Conservation (phyloP, 2,329 filamentous ascomycete species). For the Penicillium sp. region DNA sequence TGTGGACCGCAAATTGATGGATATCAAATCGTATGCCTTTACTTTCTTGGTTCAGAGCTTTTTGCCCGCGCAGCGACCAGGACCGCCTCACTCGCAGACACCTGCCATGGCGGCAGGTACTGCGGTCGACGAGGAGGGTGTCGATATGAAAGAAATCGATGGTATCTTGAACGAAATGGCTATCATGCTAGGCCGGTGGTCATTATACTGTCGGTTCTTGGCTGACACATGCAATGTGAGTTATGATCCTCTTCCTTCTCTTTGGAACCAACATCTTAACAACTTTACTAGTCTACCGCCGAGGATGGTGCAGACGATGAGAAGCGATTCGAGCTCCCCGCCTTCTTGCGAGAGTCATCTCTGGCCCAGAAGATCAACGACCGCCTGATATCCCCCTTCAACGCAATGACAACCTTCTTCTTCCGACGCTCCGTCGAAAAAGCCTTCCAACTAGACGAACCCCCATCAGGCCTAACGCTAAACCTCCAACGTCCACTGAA, state of each 20-base stretch:
- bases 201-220: slow-evolving; percentile 84
- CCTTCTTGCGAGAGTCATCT: slow-evolving; percentile 73
- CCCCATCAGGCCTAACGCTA: slow-evolving; percentile 73
- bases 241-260: background rate
- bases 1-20: slow-evolving; percentile 81
- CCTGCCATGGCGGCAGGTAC: slow-evolving; percentile 59
- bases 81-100: slow-evolving; percentile 68
- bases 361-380: slow-evolving; percentile 73
- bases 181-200: slow-evolving; percentile 90
- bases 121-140: slow-evolving; percentile 75
- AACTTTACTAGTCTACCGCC: slow-evolving; percentile 12
- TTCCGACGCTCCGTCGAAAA: slow-evolving; percentile 95
- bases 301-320: slow-evolving; percentile 56
- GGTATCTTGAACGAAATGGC: slow-evolving; percentile 80
- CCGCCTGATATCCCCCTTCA: slow-evolving; percentile 76
- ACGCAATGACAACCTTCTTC: slow-evolving; percentile 91
- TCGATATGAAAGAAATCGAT: slow-evolving; percentile 96
- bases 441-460: slow-evolving; percentile 92
- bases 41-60: slow-evolving; percentile 97
- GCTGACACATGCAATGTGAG: slow-evolving; percentile 78
- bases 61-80: slow-evolving; percentile 64
- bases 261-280: slow-evolving; percentile 10
- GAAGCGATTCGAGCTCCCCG: slow-evolving; percentile 62
- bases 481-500: slow-evolving; percentile 68
- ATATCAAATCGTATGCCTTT: slow-evolving; percentile 96